A percentile compares a stretch with the other conserved stretches of the same genome.
Conservation (phyloP, 352 stramenopile genomes). For the Pythium oligandrum region DNA sequence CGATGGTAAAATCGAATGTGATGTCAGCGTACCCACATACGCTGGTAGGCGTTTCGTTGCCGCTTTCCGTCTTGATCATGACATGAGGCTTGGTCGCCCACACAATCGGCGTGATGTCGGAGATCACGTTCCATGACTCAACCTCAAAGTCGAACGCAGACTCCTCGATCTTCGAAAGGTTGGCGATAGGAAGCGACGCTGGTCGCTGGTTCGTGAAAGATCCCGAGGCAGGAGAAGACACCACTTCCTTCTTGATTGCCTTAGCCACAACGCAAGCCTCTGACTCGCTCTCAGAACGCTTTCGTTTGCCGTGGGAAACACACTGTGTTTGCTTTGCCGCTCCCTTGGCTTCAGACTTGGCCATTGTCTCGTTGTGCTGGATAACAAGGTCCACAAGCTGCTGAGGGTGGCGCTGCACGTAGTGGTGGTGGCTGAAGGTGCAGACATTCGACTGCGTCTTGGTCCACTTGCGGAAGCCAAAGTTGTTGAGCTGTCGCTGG, state of each 20-base stretch:
- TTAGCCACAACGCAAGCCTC: conserved; percentile 5
- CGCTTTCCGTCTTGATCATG: conserved; percentile 16
- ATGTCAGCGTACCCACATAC: conserved; percentile 11
- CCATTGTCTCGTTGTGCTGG: conserved; percentile 15
- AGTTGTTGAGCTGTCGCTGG: conserved; percentile 92
- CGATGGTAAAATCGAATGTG: conserved; percentile 22
- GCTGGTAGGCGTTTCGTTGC: conserved; percentile 23
- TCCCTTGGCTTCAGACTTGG: background rate
- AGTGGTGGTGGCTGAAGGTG: conserved; percentile 72
- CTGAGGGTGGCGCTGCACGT: conserved; percentile 54
- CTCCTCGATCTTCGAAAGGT: conserved; percentile 5
- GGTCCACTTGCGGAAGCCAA: conserved; percentile 88
- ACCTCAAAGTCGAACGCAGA: conserved; percentile 22
- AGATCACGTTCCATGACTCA: conserved; percentile 19
- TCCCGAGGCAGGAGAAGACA: background rate
- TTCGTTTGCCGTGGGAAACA: conserved; percentile 9
- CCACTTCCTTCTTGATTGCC: conserved; percentile 10
- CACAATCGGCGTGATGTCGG: conserved; percentile 15
- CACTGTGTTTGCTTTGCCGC: conserved; percentile 1
- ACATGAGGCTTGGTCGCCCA: conserved; percentile 17
- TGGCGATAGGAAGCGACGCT: conserved; percentile 5
- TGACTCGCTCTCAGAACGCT: conserved; percentile 13
- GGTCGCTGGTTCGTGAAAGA: conserved; percentile 1
- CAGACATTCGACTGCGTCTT: conserved; percentile 77
- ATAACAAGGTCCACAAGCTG: conserved; percentile 48